phyloP scores from a whole-genome alignment of 805 yeast species.

The Pichia kluyveri region DNA sequence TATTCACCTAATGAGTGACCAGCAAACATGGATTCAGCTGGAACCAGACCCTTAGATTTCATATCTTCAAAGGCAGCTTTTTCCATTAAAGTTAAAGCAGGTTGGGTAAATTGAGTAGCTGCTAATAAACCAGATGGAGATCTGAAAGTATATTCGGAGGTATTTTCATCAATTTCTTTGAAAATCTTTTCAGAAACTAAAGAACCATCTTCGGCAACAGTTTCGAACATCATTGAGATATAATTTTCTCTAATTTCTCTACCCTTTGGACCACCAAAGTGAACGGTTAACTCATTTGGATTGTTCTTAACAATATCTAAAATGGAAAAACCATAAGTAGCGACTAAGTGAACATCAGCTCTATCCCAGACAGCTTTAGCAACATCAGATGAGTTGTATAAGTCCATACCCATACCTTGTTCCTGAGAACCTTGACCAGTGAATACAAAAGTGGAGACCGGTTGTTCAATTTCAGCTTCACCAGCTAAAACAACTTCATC shows the following conservation, averaged over 20 bases:
- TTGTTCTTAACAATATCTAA: constrained; percentile 91
- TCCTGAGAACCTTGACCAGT: constrained; percentile 99
- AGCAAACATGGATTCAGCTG: constrained; percentile 88
- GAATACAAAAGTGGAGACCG: constrained; percentile 91
- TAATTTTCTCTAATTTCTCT: constrained; percentile 90
- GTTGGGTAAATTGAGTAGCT: constrained; percentile 98
- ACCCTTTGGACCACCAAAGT: constrained; percentile 98
- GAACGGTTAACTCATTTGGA: constrained; percentile 91
- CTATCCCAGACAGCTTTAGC: constrained; percentile 96
- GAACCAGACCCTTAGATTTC: constrained; percentile 91
- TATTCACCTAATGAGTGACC: constrained; percentile 99
- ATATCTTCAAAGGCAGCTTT: constrained; percentile 98
- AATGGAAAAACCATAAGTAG: constrained; percentile 95
- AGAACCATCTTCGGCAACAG: constrained; percentile 75
- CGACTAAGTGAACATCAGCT: constrained; percentile 88
- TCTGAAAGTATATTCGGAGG: constrained; percentile 79
- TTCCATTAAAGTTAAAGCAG: constrained; percentile 98
- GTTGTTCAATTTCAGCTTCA: constrained; percentile 99
- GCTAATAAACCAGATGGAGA: constrained; percentile 93
- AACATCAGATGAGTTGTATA: constrained; percentile 81
- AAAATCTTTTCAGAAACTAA: constrained; percentile 89
- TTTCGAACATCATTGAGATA: constrained; percentile 95
- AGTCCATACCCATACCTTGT: constrained; percentile 99
- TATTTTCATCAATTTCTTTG: constrained; percentile 75
- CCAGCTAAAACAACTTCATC: constrained; percentile 74